Evolutionary conservation across 257 asterid genomes (phyloP).

Genomic region (Henckelia pumila): DNA sequence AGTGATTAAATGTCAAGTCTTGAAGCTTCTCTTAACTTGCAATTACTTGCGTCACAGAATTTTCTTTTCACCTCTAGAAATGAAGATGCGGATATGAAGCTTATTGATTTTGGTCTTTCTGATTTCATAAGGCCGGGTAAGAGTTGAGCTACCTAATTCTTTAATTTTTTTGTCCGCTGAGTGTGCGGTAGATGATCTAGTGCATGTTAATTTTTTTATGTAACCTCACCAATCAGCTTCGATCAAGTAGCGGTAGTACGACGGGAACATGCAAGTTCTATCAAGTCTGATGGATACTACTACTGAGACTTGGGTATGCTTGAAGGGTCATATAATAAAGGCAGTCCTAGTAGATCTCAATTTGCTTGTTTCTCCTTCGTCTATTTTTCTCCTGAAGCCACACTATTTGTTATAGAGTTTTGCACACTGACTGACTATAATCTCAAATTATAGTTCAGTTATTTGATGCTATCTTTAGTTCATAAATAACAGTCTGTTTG

Average conservation of each 20-base stretch:
- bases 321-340: not conserved
- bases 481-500: not conserved
- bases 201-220: not conserved
- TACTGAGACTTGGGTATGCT: slow-evolving; percentile 17
- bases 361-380: slow-evolving; percentile 2
- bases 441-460: slow-evolving; percentile 1
- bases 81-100: slow-evolving; percentile 94
- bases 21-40: slow-evolving; percentile 24
- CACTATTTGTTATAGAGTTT: not conserved
- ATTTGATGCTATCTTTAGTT: not conserved
- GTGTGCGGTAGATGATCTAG: not conserved
- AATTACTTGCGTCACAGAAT: slow-evolving; percentile 52
- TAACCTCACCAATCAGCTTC: not conserved
- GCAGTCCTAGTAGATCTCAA: slow-evolving; percentile 1
- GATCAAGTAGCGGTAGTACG: not conserved
- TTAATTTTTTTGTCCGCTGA: not conserved
- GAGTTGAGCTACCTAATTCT: not conserved
- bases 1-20: slow-evolving; percentile 19
- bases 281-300: not conserved
- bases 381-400: slow-evolving; percentile 7
- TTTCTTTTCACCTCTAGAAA: slow-evolving; percentile 78
- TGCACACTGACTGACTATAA: no score
- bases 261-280: not conserved
- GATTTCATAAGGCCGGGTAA: slow-evolving; percentile 92
- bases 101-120: slow-evolving; percentile 95